Evolutionary conservation across 306 rosid species (phyloP), one percentile per base, ranked within the genome.

Genomic region (Vigna radiata): DNA sequence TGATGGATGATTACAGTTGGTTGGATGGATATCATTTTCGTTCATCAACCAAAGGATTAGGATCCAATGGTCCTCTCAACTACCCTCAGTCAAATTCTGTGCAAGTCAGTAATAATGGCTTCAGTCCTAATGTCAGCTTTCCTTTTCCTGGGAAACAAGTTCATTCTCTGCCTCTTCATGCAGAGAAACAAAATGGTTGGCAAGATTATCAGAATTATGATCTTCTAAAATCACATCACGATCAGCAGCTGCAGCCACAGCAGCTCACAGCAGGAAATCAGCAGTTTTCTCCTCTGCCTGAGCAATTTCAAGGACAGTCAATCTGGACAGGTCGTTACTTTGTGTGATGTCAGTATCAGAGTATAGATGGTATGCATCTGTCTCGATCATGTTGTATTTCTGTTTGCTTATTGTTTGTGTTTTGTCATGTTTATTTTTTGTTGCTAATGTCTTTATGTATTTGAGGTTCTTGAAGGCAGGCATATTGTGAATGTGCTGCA

Each of bases 1-100:
- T 86, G 55, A 58, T 91, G 88, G 98, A 94, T 73, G 97, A 94
- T 78, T 94, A 94, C 74, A 84, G 97, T 84, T 94, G 98, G 98
- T 86, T 94, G 87, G 98, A 94, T 88, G 98, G 98, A 55, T 90
- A 91, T 90, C 93, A 90, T 66, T 76, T 90, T 75, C 88, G 87
- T 29, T 62, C 93, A 52, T 90, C 90, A 60, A 76, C 82, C 3
- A 88, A 75, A 75, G 86, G 80, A 60, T 27, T 85, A 60, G 85
- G 76, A 54, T 16, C 75, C 50, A 79, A 60, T 77, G 78, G 81
- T 77, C 78, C 82, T 37, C 49, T 80, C 18, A 79, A 70, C 68
- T 84, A 83, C 64, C 33, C 91, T 69, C 87, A 84, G 62, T 68
- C 83, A 78, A 87, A 85, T 74, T 63, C 81, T 55, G 89, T 48